phyloP scores from a whole-genome alignment of 352 stramenopile genomes.

The Phytopythium boreale region DNA sequence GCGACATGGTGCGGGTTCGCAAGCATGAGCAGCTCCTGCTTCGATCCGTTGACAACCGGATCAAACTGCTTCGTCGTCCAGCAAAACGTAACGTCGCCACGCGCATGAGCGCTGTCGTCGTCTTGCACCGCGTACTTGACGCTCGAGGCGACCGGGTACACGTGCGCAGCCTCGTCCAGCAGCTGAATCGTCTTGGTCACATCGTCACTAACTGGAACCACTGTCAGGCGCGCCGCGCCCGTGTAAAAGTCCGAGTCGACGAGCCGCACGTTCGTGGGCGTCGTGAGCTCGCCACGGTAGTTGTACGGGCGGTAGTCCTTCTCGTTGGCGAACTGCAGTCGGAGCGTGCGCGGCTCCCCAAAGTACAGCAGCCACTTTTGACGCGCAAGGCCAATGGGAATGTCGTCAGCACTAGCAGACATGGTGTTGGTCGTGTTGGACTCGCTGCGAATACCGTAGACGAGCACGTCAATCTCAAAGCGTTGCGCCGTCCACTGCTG shows the following conservation, averaged over 20 bases:
- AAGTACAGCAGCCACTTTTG: conserved; percentile 83
- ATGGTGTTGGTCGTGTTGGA: conserved; percentile 14
- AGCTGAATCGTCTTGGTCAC: conserved; percentile 14
- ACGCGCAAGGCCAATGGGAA: conserved; percentile 2
- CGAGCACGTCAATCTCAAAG: conserved; percentile 68
- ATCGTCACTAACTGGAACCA: conserved; percentile 38
- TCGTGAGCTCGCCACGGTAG: conserved; percentile 57
- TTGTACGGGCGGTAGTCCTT: conserved; percentile 71
- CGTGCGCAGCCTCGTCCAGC: conserved; percentile 47
- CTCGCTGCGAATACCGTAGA: conserved; percentile 49
- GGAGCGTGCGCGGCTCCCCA: conserved; percentile 52
- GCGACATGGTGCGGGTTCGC: conserved; percentile 70
- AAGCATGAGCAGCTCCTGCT: conserved; percentile 57
- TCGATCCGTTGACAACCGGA: conserved; percentile 14
- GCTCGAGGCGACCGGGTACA: conserved; percentile 47
- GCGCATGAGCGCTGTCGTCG: conserved; percentile 3
- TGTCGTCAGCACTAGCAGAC: background rate
- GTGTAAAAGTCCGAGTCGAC: conserved; percentile 68
- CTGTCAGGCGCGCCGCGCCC: conserved; percentile 48
- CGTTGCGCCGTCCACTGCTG: conserved; percentile 52
- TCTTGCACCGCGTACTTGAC: conserved; percentile 38
- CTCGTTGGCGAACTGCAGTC: conserved; percentile 62
- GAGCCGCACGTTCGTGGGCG: conserved; percentile 64
- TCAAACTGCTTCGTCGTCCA: conserved; percentile 57
- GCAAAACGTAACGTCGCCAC: conserved; percentile 44